Evolutionary conservation across 495 filamentous ascomycete species (phyloP).

Genomic region (Aspergillus ellipticus): DNA sequence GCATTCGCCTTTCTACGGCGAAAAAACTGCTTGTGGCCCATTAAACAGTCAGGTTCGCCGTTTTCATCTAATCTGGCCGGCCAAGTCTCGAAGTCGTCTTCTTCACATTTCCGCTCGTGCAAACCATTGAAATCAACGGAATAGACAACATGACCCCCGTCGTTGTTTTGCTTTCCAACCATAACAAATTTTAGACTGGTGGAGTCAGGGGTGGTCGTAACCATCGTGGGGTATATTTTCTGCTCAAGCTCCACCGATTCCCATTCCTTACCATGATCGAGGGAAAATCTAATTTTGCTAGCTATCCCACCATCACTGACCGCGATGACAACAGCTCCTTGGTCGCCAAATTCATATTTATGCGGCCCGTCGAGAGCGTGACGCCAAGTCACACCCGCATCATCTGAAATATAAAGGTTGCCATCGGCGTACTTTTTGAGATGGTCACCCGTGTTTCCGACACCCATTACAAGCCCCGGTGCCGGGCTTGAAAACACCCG

Average conservation of each 20-base stretch:
- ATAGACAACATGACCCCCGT: slow-evolving; percentile 54
- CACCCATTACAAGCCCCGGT: slow-evolving; percentile 86
- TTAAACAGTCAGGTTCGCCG: slow-evolving; percentile 78
- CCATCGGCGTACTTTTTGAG: slow-evolving; percentile 64
- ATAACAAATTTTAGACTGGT: slow-evolving; percentile 87
- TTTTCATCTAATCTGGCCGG: slow-evolving; percentile 75
- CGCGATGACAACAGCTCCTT: slow-evolving; percentile 82
- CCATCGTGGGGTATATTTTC: slow-evolving; percentile 56
- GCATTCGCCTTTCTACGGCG: slow-evolving; percentile 75
- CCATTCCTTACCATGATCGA: slow-evolving; percentile 86
- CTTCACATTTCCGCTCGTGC: slow-evolving; percentile 75
- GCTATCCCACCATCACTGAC: slow-evolving; percentile 62
- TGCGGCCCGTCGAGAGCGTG: slow-evolving; percentile 73
- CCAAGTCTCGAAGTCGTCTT: slow-evolving; percentile 84
- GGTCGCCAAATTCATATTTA: slow-evolving; percentile 91
- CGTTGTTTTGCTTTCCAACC: slow-evolving; percentile 49
- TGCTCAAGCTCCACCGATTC: slow-evolving; percentile 57
- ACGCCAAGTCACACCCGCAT: slow-evolving; percentile 83
- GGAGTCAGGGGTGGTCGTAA: slow-evolving; percentile 87
- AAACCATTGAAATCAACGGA: slow-evolving; percentile 78
- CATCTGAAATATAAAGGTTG: slow-evolving; percentile 82
- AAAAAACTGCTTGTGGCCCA: slow-evolving; percentile 90
- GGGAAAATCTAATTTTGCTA: slow-evolving; percentile 70
- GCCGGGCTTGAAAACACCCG: slow-evolving; percentile 92
- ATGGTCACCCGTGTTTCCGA: slow-evolving; percentile 78